Evolutionary conservation across 2,329 filamentous ascomycete genomes (phyloP).

Genomic region (Sporothrix brunneoviolacea): DNA sequence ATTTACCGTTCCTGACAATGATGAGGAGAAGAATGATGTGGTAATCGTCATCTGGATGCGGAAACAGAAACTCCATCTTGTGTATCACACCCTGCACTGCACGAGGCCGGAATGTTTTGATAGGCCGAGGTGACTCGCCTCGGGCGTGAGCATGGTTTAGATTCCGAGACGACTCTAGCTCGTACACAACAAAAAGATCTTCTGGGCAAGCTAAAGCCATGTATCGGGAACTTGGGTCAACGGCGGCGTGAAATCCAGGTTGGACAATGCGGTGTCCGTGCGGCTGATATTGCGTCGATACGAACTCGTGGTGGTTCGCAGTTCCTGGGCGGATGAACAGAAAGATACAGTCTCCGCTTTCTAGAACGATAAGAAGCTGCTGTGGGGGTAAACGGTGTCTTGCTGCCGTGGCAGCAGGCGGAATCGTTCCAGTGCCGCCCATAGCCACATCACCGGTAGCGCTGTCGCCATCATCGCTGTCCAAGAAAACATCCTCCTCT

Average conservation of each 20-base stretch:
- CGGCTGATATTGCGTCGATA: conserved; percentile 51
- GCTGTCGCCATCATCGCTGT: not conserved
- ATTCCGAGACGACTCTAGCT: conserved; percentile 51
- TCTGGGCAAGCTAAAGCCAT: conserved; percentile 66
- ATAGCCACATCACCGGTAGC: conserved; percentile 5
- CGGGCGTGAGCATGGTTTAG: conserved; percentile 44
- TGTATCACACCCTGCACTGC: conserved; percentile 66
- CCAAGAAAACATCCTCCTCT: conserved; percentile 31
- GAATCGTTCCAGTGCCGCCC: not conserved
- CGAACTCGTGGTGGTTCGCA: conserved; percentile 50
- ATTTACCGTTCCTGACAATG: conserved; percentile 40
- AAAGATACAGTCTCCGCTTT: conserved; percentile 68
- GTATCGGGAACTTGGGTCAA: conserved; percentile 69
- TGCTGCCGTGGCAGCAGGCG: not conserved
- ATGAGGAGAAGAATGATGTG: conserved; percentile 72
- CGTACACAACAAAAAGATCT: conserved; percentile 63
- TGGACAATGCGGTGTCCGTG: conserved; percentile 51
- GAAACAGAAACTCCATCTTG: conserved; percentile 80
- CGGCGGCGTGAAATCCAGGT: conserved; percentile 60
- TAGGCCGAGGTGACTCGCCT: conserved; percentile 46
- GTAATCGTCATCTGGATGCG: conserved; percentile 56
- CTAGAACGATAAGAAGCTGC: conserved; percentile 68
- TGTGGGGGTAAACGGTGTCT: conserved; percentile 59
- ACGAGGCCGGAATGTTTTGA: conserved; percentile 42
- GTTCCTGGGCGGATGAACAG: conserved; percentile 53